Percentiles rank a stretch among this genome's conserved stretches.
These are phyloP conservation scores for Mycena venus DNA, from an alignment of 768 basidiomycete genomes.

Conservation along the genomic window DNA sequence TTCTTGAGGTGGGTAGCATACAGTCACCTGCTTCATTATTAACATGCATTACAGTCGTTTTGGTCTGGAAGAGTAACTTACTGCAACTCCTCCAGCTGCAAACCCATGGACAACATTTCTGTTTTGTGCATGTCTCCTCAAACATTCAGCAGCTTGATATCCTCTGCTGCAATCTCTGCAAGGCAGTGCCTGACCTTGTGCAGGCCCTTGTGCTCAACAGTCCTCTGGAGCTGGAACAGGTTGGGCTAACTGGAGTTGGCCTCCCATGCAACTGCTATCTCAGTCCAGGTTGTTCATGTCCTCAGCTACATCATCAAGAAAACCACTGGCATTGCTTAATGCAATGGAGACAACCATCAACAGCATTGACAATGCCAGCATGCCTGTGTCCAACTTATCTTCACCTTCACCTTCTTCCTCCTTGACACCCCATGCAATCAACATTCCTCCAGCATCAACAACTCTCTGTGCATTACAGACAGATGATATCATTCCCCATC, in stretches of 20 bases:
- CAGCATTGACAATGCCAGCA: no score
- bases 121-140: conserved; percentile 7
- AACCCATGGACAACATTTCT: neutral
- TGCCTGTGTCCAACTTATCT: no score
- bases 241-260: neutral
- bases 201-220: neutral
- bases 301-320: no score
- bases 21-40: neutral
- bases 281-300: neutral
- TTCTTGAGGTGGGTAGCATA: neutral
- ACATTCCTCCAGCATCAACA: no score
- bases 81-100: neutral
- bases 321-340: no score
- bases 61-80: neutral
- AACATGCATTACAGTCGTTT: neutral
- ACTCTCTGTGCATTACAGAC: no score
- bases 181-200: neutral
- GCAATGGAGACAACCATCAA: no score
- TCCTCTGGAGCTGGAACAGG: neutral
- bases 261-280: neutral
- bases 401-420: no score
- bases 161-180: neutral
- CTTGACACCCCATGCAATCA: no score
- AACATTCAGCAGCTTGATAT: neutral
- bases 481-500: no score